Evolutionary conservation across 371 early-diverging fungal genomes (phyloP).

Genomic region (Haplosporangium sp.): DNA sequence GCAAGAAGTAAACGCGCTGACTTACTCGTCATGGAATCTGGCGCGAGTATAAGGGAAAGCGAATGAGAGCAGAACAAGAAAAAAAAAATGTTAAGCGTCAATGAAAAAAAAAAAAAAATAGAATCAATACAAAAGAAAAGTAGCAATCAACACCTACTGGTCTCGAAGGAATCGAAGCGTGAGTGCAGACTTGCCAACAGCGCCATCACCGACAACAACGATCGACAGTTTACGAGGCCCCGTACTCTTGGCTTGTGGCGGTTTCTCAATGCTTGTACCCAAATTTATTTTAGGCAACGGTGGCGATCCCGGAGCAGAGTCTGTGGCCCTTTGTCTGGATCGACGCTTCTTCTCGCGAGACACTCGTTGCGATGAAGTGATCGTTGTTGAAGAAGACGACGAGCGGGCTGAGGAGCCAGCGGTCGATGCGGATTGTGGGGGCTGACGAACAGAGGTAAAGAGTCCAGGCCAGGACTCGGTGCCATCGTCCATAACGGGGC

Average conservation of each 20-base stretch:
- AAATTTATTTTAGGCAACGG: neutral
- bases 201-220: constrained; percentile 51
- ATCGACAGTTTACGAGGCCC: constrained; percentile 32
- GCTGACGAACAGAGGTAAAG: constrained; percentile 31
- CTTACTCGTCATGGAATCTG: constrained; percentile 26
- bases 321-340: neutral
- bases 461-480: constrained; percentile 26
- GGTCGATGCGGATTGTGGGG: constrained; percentile 23
- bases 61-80: neutral
- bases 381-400: constrained; percentile 10
- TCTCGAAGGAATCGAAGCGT: constrained; percentile 48
- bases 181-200: constrained; percentile 53
- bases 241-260: neutral
- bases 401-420: constrained; percentile 18
- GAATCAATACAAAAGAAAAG: neutral
- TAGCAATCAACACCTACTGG: constrained; percentile 27
- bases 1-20: too few species aligned
- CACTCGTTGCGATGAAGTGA: constrained; percentile 1
- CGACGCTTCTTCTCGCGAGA: neutral
- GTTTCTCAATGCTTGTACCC: neutral
- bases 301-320: neutral
- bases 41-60: too few species aligned
- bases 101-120: neutral
- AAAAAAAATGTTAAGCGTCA: neutral
- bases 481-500: constrained; percentile 10